phyloP scores from a whole-genome alignment of 352 stramenopile species.

The Globisporangium takayamanum region DNA sequence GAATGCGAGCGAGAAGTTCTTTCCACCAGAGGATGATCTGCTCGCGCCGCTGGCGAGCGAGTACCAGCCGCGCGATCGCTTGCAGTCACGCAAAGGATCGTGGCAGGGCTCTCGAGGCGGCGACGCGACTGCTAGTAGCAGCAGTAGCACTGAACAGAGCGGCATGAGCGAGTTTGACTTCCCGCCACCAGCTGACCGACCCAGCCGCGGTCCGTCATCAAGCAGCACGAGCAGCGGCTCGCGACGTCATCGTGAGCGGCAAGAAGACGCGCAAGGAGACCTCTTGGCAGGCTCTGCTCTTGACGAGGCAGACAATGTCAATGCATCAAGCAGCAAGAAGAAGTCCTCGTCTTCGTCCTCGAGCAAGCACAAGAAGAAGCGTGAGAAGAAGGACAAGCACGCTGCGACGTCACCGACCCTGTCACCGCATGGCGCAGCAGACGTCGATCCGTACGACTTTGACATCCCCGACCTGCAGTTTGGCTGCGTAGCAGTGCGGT shows the following conservation, averaged over 20 bases:
- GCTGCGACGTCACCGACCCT: constrained; percentile 2
- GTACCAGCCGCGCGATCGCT: constrained; percentile 64
- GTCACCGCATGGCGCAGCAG: neutral
- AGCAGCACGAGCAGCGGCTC: constrained; percentile 14
- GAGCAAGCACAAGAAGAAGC: constrained; percentile 48
- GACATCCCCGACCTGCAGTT: constrained; percentile 4
- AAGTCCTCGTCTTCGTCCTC: constrained; percentile 4
- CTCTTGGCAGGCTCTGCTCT: neutral
- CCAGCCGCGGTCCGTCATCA: neutral
- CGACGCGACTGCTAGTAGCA: constrained; percentile 13
- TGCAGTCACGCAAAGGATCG: constrained; percentile 72
- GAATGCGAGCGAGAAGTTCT: constrained; percentile 12
- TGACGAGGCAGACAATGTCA: neutral
- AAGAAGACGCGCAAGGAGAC: constrained; percentile 17
- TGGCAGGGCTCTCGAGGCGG: constrained; percentile 38
- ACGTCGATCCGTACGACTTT: constrained; percentile 5
- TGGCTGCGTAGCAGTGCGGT: neutral
- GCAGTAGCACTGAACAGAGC: constrained; percentile 18
- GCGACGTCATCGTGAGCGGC: constrained; percentile 21
- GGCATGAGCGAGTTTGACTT: constrained; percentile 45
- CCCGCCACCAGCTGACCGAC: constrained; percentile 7
- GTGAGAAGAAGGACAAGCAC: constrained; percentile 34
- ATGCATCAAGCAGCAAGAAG: constrained; percentile 28
- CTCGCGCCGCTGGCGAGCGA: constrained; percentile 33
- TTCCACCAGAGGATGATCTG: constrained; percentile 28